Percentiles rank a stretch among this genome's conserved stretches.
These are phyloP conservation scores for Barnettozyma vustinii DNA, from an alignment of 805 yeast species.

Conservation along the genomic window DNA sequence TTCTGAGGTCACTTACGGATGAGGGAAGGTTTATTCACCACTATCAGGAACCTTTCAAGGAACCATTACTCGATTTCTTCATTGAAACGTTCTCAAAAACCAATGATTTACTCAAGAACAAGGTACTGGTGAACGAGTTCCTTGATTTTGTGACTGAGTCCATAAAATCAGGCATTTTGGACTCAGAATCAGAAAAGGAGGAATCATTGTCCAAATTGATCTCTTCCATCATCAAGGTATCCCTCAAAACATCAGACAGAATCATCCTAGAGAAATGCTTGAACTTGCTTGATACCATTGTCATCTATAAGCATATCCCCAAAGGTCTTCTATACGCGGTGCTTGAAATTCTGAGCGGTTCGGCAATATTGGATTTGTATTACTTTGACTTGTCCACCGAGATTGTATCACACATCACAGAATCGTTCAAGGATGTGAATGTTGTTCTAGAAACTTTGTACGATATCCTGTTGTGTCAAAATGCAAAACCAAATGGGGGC, in stretches of 20 bases:
- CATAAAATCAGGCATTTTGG: constrained; percentile 35
- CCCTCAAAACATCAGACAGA: constrained; percentile 34
- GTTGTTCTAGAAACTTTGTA: constrained; percentile 11
- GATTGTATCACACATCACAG: constrained; percentile 32
- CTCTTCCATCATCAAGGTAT: constrained; percentile 31
- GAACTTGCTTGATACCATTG: constrained; percentile 37
- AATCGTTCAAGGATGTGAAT: constrained; percentile 10
- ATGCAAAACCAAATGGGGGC: constrained; percentile 3
- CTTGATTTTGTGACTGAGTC: constrained; percentile 38
- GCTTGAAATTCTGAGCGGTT: constrained; percentile 42
- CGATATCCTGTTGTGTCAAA: constrained; percentile 15
- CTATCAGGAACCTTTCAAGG: constrained; percentile 39
- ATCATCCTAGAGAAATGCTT: constrained; percentile 35
- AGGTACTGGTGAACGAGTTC: constrained; percentile 20
- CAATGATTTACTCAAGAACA: constrained; percentile 20
- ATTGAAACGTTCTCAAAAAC: constrained; percentile 29
- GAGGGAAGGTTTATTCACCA: constrained; percentile 51
- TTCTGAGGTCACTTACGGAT: constrained; percentile 42
- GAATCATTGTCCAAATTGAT: constrained; percentile 28
- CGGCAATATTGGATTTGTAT: constrained; percentile 32
- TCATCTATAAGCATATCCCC: constrained; percentile 45
- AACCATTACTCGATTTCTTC: constrained; percentile 34
- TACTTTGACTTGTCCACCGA: constrained; percentile 34
- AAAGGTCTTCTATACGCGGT: constrained; percentile 30
- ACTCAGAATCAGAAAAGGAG: constrained; percentile 26